These are phyloP conservation scores for Colletotrichum australisinense DNA, from an alignment of 2,329 filamentous ascomycete species.

Conservation along the genomic window DNA sequence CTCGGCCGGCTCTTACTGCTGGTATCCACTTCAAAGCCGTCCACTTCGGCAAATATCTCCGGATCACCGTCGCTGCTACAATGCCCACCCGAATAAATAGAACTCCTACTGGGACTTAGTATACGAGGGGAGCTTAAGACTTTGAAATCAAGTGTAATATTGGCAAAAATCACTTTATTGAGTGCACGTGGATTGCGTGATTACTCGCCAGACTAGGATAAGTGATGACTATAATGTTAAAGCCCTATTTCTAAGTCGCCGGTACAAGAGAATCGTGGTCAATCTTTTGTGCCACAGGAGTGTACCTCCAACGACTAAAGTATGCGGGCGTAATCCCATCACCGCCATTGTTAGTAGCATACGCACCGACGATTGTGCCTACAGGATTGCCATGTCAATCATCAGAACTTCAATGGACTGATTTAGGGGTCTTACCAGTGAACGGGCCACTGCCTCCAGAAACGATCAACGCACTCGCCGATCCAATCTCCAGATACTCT, in stretches of 20 bases:
- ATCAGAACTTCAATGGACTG: accelerated
- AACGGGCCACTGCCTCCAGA: slow-evolving; percentile 35
- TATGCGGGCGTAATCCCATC: slow-evolving; percentile 56
- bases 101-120: too few species aligned
- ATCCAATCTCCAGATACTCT: slow-evolving; percentile 44
- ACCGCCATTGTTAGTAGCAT: slow-evolving; percentile 64
- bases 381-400: slow-evolving; percentile 22
- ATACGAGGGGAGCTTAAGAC: too few species aligned
- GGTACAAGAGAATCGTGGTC: background rate
- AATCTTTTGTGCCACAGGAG: slow-evolving; percentile 38
- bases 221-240: too few species aligned
- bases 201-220: too few species aligned
- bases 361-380: slow-evolving; percentile 62
- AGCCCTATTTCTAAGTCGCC: background rate
- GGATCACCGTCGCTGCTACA: background rate
- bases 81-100: too few species aligned
- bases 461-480: slow-evolving; percentile 39
- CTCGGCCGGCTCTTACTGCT: background rate
- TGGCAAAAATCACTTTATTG: too few species aligned
- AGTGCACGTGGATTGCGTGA: too few species aligned
- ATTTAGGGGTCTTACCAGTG: slow-evolving; percentile 41
- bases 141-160: too few species aligned
- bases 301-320: slow-evolving; percentile 60
- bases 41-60: background rate
- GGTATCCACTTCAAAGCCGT: background rate